Conservation (phyloP, 1,139 yeast species). For the Hemisphaericaspora xylanilytica region DNA sequence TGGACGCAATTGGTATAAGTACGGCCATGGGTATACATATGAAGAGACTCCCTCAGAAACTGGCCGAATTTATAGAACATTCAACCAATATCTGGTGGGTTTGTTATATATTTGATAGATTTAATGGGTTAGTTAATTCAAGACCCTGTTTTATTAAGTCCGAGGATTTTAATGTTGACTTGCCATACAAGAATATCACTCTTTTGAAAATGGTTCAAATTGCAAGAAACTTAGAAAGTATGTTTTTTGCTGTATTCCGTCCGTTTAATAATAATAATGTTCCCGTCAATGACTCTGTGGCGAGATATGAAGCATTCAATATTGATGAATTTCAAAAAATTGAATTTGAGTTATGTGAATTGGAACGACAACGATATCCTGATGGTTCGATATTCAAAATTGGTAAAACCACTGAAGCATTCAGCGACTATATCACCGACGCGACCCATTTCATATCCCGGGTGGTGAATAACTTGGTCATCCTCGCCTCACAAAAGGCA, state of each 20-base stretch:
- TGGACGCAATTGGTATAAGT: conserved; percentile 30
- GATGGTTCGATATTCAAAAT: not conserved
- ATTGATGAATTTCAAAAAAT: conserved; percentile 24
- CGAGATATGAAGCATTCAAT: conserved; percentile 21
- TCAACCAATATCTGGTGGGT: conserved; percentile 38
- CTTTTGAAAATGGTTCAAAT: conserved; percentile 28
- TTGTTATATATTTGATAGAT: conserved; percentile 33
- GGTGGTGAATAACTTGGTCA: conserved; percentile 26
- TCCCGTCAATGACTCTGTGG: conserved; percentile 13
- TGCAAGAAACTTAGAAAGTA: conserved; percentile 25
- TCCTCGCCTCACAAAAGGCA: conserved; percentile 27
- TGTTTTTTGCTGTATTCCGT: conserved; percentile 25
- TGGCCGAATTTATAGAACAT: conserved; percentile 16
- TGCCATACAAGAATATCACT: conserved; percentile 27
- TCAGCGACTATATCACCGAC: conserved; percentile 17
- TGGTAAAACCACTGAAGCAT: conserved; percentile 1
- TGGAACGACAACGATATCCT: conserved; percentile 13
- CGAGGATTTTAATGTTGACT: conserved; percentile 32
- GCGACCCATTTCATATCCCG: conserved; percentile 25
- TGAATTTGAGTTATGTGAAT: conserved; percentile 28
- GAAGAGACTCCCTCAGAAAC: conserved; percentile 16
- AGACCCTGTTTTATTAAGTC: conserved; percentile 25
- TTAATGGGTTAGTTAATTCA: conserved; percentile 29
- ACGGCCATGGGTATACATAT: conserved; percentile 34
- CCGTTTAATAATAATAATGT: conserved; percentile 21